A percentile compares a stretch with the other conserved stretches of the same genome.
Conservation (phyloP, 495 filamentous ascomycete species). For the Stereocaulon alpinum region DNA sequence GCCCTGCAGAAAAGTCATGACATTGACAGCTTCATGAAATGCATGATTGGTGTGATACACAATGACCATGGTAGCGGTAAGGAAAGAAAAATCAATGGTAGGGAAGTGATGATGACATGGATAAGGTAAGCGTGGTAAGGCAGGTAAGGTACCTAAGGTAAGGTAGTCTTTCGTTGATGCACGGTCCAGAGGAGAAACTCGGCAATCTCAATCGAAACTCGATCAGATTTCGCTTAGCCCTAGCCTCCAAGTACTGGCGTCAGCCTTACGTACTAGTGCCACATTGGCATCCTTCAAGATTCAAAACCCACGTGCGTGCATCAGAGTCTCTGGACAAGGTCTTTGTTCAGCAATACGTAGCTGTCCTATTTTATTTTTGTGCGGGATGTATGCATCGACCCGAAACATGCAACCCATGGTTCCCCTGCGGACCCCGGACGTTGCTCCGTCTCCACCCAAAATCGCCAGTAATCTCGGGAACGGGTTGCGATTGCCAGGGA, state of each 20-base stretch:
- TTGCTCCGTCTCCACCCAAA: neutral
- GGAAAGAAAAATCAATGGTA: too few relatives aligned
- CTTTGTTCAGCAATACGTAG: too few relatives aligned
- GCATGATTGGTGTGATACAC: neutral
- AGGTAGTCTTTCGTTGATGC: neutral
- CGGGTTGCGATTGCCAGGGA: neutral
- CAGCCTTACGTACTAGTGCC: neutral
- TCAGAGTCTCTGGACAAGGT: neutral
- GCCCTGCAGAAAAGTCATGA: neutral
- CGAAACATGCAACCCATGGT: too few relatives aligned
- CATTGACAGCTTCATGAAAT: neutral
- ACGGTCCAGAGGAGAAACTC: neutral
- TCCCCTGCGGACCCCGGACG: neutral
- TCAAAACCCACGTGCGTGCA: neutral
- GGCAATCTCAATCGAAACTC: neutral
- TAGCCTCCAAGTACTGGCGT: neutral
- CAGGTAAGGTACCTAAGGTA: too few relatives aligned
- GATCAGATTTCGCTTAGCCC: neutral
- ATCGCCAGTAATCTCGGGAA: neutral
- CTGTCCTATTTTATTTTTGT: too few relatives aligned
- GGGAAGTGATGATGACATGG: constrained; percentile 2
- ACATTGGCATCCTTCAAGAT: neutral
- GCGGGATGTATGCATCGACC: too few relatives aligned
- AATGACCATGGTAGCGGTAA: neutral
- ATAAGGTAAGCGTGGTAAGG: too few relatives aligned